Percentiles rank a stretch among this genome's conserved stretches.
These are phyloP conservation scores for Oropetium thomaeum DNA, from an alignment of 176 grass and related monocot genomes.

Conservation along the genomic window DNA sequence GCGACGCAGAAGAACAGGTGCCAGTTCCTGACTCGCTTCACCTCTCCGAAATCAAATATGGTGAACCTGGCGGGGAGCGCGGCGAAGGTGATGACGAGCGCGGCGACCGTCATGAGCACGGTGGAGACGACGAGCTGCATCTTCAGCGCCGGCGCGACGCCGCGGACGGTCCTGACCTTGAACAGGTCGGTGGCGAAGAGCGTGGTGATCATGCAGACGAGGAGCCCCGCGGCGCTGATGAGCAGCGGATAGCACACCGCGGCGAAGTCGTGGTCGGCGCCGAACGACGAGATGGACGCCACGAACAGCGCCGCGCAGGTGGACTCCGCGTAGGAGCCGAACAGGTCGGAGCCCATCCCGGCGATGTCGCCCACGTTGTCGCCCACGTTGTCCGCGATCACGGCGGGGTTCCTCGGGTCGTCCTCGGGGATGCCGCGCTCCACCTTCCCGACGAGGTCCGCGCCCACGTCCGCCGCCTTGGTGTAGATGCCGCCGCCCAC, in stretches of 20 bases:
- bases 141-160: constrained; percentile 52
- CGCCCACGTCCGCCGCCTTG: constrained; percentile 81
- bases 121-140: constrained; percentile 62
- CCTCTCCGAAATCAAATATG: constrained; percentile 57
- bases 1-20: constrained; percentile 66
- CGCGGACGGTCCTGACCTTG: constrained; percentile 46
- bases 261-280: constrained; percentile 49
- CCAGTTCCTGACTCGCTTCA: constrained; percentile 68
- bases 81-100: constrained; percentile 43
- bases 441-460: constrained; percentile 84
- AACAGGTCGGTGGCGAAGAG: constrained; percentile 48
- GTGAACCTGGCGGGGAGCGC: constrained; percentile 51
- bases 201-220: constrained; percentile 66
- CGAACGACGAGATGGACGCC: constrained; percentile 72
- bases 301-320: constrained; percentile 76
- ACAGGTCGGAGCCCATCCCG: constrained; percentile 88
- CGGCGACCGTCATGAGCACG: constrained; percentile 53
- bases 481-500: constrained; percentile 93
- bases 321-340: constrained; percentile 84
- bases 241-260: constrained; percentile 58
- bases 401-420: constrained; percentile 80
- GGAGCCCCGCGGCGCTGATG: constrained; percentile 57
- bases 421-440: constrained; percentile 78
- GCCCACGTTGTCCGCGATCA: constrained; percentile 86
- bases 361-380: constrained; percentile 91